phyloP scores from a whole-genome alignment of 495 filamentous ascomycete genomes.

The Penicillium taxi region DNA sequence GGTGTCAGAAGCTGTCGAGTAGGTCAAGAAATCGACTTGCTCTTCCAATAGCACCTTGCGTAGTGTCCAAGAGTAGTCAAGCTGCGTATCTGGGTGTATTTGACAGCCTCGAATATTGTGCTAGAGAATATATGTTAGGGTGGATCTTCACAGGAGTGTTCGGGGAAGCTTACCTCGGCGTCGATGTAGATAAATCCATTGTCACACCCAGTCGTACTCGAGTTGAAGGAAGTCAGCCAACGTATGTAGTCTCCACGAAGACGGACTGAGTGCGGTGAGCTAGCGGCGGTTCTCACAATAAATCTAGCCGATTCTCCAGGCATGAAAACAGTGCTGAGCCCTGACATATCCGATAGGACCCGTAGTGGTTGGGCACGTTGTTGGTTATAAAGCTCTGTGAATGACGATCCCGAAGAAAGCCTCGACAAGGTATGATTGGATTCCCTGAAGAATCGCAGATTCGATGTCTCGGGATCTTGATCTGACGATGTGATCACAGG shows the following conservation, averaged over 20 bases:
- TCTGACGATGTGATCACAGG: conserved; percentile 48
- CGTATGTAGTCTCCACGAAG: conserved; percentile 56
- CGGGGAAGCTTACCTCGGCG: conserved; percentile 31
- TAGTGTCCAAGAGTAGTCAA: conserved; percentile 62
- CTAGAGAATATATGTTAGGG: conserved; percentile 24
- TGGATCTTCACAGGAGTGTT: not conserved
- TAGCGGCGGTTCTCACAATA: conserved; percentile 67
- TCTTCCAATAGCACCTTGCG: conserved; percentile 60
- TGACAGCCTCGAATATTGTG: conserved; percentile 59
- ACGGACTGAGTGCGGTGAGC: conserved; percentile 62
- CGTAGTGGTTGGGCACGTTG: conserved; percentile 47
- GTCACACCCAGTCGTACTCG: conserved; percentile 51
- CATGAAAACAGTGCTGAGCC: conserved; percentile 72
- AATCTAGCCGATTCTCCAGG: conserved; percentile 72
- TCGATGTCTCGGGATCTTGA: conserved; percentile 18
- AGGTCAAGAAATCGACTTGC: conserved; percentile 64
- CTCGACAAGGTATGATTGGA: conserved; percentile 52
- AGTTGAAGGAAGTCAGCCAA: conserved; percentile 65
- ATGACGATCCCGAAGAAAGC: conserved; percentile 27
- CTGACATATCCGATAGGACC: conserved; percentile 56
- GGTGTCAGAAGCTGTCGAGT: conserved; percentile 62
- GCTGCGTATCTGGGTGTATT: conserved; percentile 54
- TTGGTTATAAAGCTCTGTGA: conserved; percentile 27
- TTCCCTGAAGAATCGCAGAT: conserved; percentile 71
- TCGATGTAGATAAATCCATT: conserved; percentile 78